phyloP scores from a whole-genome alignment of 257 asterid genomes.

The Forsythia viridissima region DNA sequence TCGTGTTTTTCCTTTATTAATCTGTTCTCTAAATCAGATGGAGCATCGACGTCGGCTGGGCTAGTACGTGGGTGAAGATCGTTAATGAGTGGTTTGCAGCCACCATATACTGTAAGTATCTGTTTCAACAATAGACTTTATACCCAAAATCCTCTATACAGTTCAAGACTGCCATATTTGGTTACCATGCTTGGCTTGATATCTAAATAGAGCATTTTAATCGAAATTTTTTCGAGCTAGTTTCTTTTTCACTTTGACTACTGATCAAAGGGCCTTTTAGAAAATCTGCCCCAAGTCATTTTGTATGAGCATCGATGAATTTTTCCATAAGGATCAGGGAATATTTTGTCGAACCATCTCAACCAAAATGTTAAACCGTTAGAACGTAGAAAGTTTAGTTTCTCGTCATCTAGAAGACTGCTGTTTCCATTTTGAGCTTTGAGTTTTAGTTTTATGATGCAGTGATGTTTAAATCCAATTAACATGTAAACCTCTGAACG shows the following conservation, averaged over 20 bases:
- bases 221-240: too few species aligned
- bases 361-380: neutral
- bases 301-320: too few species aligned
- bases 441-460: neutral
- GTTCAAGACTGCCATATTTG: too few species aligned
- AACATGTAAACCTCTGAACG: conserved; percentile 12
- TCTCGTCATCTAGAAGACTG: neutral
- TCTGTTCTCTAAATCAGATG: conserved; percentile 45
- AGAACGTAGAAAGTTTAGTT: neutral
- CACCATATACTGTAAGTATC: conserved; percentile 68
- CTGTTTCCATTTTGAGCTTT: neutral
- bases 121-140: neutral
- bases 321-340: too few species aligned
- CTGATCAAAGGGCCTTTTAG: too few species aligned
- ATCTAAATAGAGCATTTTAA: too few species aligned
- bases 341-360: neutral
- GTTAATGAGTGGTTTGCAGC: conserved; percentile 96
- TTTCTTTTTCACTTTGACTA: too few species aligned
- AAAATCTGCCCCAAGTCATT: neutral
- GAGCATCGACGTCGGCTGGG: conserved; percentile 98
- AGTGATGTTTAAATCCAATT: neutral
- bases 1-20: neutral
- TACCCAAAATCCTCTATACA: neutral
- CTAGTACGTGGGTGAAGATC: conserved; percentile 92
- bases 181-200: too few species aligned